Percentiles rank a stretch among this genome's conserved stretches.
Evolutionary conservation across 371 early-diverging fungal genomes (phyloP).

Genomic region (Choanephora cucurbitarum): DNA sequence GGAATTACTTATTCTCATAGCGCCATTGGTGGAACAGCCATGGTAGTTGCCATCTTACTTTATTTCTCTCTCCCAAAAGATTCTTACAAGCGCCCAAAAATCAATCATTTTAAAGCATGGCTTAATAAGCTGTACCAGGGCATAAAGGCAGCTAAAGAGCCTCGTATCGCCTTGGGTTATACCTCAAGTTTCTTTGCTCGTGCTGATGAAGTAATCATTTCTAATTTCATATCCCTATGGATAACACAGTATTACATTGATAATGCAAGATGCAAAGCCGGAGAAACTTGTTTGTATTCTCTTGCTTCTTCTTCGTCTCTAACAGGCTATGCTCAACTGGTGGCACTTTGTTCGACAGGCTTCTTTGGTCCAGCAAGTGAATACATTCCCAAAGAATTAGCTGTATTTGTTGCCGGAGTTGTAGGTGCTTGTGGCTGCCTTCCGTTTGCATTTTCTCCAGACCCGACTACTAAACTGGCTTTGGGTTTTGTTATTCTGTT

Average conservation of each 20-base stretch:
- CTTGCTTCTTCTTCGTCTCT: slow-evolving; percentile 58
- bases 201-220: slow-evolving; percentile 75
- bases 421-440: slow-evolving; percentile 64
- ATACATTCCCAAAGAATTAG: slow-evolving; percentile 46
- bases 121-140: slow-evolving; percentile 16
- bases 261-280: slow-evolving; percentile 50
- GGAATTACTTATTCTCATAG: slow-evolving; percentile 33
- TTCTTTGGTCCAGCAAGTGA: slow-evolving; percentile 59
- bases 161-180: slow-evolving; percentile 62
- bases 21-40: slow-evolving; percentile 45
- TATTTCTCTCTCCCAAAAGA: slow-evolving; percentile 44
- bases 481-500: slow-evolving; percentile 57
- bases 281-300: slow-evolving; percentile 42
- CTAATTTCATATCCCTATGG: slow-evolving; percentile 79
- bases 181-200: slow-evolving; percentile 69
- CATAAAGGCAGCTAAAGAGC: slow-evolving; percentile 56
- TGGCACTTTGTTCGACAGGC: slow-evolving; percentile 71
- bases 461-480: slow-evolving; percentile 58
- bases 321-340: slow-evolving; percentile 71
- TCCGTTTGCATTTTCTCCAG: slow-evolving; percentile 55
- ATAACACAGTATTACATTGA: slow-evolving; percentile 64
- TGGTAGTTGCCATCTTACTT: slow-evolving; percentile 35
- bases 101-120: slow-evolving; percentile 13
- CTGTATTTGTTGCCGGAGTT: slow-evolving; percentile 55
- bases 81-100: slow-evolving; percentile 8